Evolutionary conservation across 2,329 filamentous ascomycete species (phyloP), one percentile per base, ranked within the genome.

Genomic region (Neoascochyta sp.): DNA sequence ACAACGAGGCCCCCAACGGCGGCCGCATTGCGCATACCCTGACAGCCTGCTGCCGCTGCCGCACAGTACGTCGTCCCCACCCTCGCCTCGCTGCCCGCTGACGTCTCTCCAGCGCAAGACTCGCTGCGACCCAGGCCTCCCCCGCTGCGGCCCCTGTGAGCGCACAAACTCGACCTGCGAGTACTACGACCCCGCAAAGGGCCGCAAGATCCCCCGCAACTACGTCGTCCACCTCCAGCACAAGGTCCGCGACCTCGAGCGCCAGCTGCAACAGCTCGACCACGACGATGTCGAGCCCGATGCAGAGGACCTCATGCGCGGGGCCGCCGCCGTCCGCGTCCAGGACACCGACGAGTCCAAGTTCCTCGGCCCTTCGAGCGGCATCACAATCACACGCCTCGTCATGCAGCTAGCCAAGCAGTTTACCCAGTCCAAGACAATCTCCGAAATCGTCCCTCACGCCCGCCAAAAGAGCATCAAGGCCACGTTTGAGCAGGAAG

Each of bases 381-480:
- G 90, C 37, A 95, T 95, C 52, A 86, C 88, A 55, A 94, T 96
- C 70, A 94, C 89, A 9, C 80, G 90, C 16, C 74, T 96, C 47
- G 81, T 98, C 8, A 95, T 98, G 84, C 89, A 95, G 60, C 80
- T 95, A 63, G 90, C 90, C 30, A 96, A 95, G 66, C 83, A 88
- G 42, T 94, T 90, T 54, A 93, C 88, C 15, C 84, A 92, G 52
- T 83, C 87, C 4, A 86, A 88, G 62, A 87, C 83, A 45, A 95
- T 96, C 58, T 88, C 87, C 35, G 88, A 95, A 47, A 80, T 96
- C 27, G 86, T 95, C 17, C 86, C 89, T 3, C 83, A 89, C 75
- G 57, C 79, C 66, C 62, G 78, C 62, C 56, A 80, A 66, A 66
- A 78, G 70, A 68, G 79, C 57, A 71, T 83, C 68, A 72, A 82